Percentiles rank a stretch among this genome's conserved stretches.
These are phyloP conservation scores for Chaetomiaceae sp. DNA, from an alignment of 2,329 filamentous ascomycete species.

Conservation along the genomic window DNA sequence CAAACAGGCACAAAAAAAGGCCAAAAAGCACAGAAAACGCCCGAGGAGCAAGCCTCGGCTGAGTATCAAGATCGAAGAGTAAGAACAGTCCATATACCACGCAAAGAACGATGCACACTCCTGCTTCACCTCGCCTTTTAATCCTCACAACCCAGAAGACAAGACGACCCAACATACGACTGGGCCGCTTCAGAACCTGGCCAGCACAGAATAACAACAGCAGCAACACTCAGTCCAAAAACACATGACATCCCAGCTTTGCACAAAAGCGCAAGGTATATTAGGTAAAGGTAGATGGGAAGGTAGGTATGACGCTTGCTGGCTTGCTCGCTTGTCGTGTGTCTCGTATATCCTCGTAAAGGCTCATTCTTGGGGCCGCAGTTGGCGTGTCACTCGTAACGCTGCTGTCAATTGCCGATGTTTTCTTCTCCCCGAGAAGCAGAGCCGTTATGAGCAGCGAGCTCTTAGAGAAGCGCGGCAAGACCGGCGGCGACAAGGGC, in stretches of 20 bases:
- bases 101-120: not conserved
- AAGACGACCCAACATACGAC: not conserved
- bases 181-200: not conserved
- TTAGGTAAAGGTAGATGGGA: slow-evolving; percentile 5
- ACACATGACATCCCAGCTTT: slow-evolving; percentile 19
- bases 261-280: slow-evolving; percentile 14
- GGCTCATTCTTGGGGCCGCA: not conserved
- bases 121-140: too few relatives aligned
- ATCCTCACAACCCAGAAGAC: not conserved
- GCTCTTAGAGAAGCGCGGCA: slow-evolving; percentile 25
- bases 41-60: slow-evolving; percentile 14
- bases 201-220: not conserved
- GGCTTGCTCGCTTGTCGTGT: not conserved
- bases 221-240: slow-evolving; percentile 1
- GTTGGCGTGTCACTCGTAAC: not conserved
- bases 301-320: not conserved
- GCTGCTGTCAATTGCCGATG: not conserved
- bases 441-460: slow-evolving; percentile 18
- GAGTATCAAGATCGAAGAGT: slow-evolving; percentile 15
- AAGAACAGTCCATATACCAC: slow-evolving; percentile 5
- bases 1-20: slow-evolving; percentile 1
- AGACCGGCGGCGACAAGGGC: slow-evolving; percentile 25
- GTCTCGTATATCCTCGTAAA: slow-evolving; percentile 5
- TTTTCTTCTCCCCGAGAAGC: not conserved
- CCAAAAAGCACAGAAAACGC: slow-evolving; percentile 13